Percentiles rank a stretch among this genome's conserved stretches.
These are phyloP conservation scores for Rusavskia elegans DNA, from an alignment of 495 filamentous ascomycete genomes.

Conservation along the genomic window DNA sequence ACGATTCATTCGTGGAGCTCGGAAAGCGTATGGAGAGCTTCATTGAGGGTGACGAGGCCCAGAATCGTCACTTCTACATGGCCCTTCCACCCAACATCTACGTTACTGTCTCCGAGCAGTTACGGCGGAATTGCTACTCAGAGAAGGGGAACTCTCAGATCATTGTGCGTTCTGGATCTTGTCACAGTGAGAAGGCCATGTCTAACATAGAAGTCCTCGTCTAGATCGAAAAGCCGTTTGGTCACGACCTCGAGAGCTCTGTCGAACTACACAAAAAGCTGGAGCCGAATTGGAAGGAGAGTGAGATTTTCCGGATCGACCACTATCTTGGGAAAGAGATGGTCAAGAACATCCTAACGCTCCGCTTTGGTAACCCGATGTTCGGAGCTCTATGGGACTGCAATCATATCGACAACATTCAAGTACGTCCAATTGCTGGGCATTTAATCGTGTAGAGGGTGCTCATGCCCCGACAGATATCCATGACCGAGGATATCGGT, in stretches of 20 bases:
- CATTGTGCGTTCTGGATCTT: constrained; percentile 13
- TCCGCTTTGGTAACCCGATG: constrained; percentile 97
- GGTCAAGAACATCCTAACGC: constrained; percentile 97
- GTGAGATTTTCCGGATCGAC: constrained; percentile 97
- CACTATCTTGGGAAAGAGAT: constrained; percentile 99
- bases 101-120: constrained; percentile 7
- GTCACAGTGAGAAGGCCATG: neutral
- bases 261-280: constrained; percentile 84
- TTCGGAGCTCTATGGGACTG: constrained; percentile 97
- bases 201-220: neutral
- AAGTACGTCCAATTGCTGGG: constrained; percentile 21
- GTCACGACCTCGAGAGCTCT: constrained; percentile 86
- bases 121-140: constrained; percentile 11
- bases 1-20: constrained; percentile 10
- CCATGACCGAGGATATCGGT: constrained; percentile 96
- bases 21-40: constrained; percentile 6
- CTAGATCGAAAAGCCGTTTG: constrained; percentile 97
- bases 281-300: constrained; percentile 93
- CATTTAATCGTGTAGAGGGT: neutral
- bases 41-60: constrained; percentile 7
- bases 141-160: constrained; percentile 6
- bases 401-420: constrained; percentile 93
- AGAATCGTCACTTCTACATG: constrained; percentile 13
- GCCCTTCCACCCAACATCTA: constrained; percentile 12
- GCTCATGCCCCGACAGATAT: constrained; percentile 39